Evolutionary conservation across 768 basidiomycete genomes (phyloP), one percentile per base, ranked within the genome.

Genomic region (Daedaleopsis nitida): DNA sequence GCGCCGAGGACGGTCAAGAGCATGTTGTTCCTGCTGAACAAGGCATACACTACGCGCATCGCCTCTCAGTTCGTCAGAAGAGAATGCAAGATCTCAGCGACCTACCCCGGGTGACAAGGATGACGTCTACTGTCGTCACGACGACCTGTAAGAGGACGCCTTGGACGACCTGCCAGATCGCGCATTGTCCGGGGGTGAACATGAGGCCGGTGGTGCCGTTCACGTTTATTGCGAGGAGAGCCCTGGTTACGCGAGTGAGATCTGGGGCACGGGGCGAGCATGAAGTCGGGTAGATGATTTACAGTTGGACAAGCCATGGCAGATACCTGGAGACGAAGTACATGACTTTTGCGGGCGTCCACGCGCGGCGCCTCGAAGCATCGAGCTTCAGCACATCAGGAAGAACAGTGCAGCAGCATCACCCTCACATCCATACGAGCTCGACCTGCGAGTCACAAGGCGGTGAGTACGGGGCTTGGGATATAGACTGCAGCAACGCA

Each of bases 31-130:
- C 60, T 56, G 52, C 66, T 57, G 54, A 65, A 71, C 5, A 71
- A 61, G 2, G 70, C 70, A 42, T 68, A 68, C 3, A 71, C 70
- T 17, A 38, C 14, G 32, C 12, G n/a, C n/a, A n/a, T n/a, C 19
- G 52, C 17, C 45, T 10, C 47, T 34, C 42, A 43, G 17, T 39
- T 37, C n/a, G 34, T 19, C 12, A 3, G 38, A 19, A 12, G 17
- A 23, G 27, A 19, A 52, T 2, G 1, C 1, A 38, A 50, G 19
- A 32, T 11, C 17, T n/a, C n/a, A n/a, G n/a, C 17, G 8, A 49
- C 68, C 23, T 24, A 69, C 70, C 68, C 13, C 70, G 68, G 7
- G 62, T 65, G 14, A 71, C 62, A 23, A 71, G 66, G 35, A 71
- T 67, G 43, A 66, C 59, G 44, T 71, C 70, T 7, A 71, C 70